Base-by-base conservation (phyloP, 768 basidiomycete genomes). In the Leucocoprinus sp. region DNA sequence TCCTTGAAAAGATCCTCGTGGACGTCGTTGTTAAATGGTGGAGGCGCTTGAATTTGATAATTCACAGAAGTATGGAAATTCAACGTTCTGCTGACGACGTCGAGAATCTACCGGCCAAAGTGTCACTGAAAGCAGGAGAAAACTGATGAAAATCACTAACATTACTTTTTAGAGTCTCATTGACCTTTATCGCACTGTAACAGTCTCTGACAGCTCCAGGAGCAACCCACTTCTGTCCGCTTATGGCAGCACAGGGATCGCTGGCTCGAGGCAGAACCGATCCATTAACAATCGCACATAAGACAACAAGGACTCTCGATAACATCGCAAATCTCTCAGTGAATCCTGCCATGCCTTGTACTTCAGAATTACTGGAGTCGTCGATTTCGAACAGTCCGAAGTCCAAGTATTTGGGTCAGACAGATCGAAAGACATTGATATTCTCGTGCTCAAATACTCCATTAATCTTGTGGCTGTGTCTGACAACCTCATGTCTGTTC, bases 51-150 rank as follows among this genome's bases (percentile, higher is more conserved):
- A 37, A 75, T 67, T 55, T 80, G 68, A 49, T 78, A 81, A 57
- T 79, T 80, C 21, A 74, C 70, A 1, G 78, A 80, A 0, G 78
- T 76, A 54, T 81, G 79, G 57, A 82, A 80, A 12, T 72, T 71
- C n/a, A 80, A 58, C 1, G 75, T 75, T 52, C 74, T 78, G 55
- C 68, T 78, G 45, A 78, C 62, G 2, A 77, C 75, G 46, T 80
- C 70, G n/a, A 81, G 63, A 35, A 75, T 76, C 78, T 80, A 45
- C 3, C 35, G 15, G 24, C 6, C 9, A 12, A 22, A 23, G 2
- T 9, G 17, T n/a, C 15, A 27, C 23, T 27, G 15, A 42, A 4
- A 33, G 15, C 12, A 8, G 24, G 17, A 14, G 8, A 36, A 11
- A 37, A 37, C 17, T 9, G n/a, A n/a, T n/a, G n/a, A n/a, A n/a